Evolutionary conservation across 768 basidiomycete species (phyloP).

Genomic region (Pisolithus sp.): DNA sequence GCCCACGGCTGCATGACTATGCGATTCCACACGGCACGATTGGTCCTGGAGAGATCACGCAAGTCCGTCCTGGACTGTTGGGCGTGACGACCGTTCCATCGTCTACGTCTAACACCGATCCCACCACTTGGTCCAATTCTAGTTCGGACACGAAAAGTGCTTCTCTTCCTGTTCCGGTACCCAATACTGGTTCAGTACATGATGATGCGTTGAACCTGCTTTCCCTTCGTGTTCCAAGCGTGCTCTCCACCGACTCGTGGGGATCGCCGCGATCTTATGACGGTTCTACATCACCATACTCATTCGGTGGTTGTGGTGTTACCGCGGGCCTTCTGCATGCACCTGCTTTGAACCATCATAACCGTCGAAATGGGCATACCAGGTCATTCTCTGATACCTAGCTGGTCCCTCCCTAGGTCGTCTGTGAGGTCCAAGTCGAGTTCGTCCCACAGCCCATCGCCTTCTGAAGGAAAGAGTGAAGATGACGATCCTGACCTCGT

Average conservation of each 20-base stretch:
- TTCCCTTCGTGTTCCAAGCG: conserved; percentile 15
- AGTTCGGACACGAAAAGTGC: conserved; percentile 7
- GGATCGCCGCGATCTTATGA: conserved; percentile 26
- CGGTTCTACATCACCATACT: conserved; percentile 18
- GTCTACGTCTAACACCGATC: background rate
- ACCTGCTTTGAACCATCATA: conserved; percentile 1
- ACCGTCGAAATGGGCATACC: background rate
- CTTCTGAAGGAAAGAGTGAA: conserved; percentile 33
- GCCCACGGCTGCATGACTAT: conserved; percentile 66
- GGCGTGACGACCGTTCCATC: conserved; percentile 28
- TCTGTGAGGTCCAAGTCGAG: conserved; percentile 39
- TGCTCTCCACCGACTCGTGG: conserved; percentile 23
- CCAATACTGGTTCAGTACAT: conserved; percentile 15
- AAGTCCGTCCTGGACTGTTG: conserved; percentile 54
- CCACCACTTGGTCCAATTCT: background rate
- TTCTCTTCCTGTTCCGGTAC: conserved; percentile 29
- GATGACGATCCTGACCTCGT: conserved; percentile 23
- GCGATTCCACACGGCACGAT: conserved; percentile 35
- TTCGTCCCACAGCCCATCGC: conserved; percentile 28
- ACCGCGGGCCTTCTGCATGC: background rate
- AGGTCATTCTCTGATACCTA: conserved; percentile 22
- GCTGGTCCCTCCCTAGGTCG: conserved; percentile 52
- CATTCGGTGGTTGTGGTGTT: conserved; percentile 9
- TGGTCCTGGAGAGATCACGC: conserved; percentile 40
- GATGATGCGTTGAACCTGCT: conserved; percentile 24